phyloP scores from a whole-genome alignment of 1,139 yeast genomes.

The Yamadazyma conglobata region DNA sequence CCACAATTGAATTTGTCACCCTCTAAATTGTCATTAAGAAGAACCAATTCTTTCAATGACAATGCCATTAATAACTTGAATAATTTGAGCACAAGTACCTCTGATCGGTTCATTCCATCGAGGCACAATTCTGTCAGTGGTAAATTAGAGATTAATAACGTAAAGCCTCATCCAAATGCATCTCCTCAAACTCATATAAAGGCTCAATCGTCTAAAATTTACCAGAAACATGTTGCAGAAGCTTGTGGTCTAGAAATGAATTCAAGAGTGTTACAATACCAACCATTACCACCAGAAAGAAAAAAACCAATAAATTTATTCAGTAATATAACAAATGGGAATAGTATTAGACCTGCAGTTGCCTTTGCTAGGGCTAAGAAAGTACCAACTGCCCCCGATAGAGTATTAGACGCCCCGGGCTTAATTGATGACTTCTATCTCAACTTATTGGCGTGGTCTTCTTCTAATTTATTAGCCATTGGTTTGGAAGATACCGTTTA shows the following conservation, averaged over 20 bases:
- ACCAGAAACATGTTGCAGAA: slow-evolving; percentile 85
- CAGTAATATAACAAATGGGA: slow-evolving; percentile 17
- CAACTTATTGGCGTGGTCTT: slow-evolving; percentile 86
- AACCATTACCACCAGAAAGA: slow-evolving; percentile 82
- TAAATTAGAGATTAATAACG: slow-evolving; percentile 28
- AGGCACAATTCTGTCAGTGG: slow-evolving; percentile 42
- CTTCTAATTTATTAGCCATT: slow-evolving; percentile 77
- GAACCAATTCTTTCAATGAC: slow-evolving; percentile 33
- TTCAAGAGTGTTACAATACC: slow-evolving; percentile 80
- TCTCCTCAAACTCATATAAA: slow-evolving; percentile 56
- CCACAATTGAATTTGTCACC: slow-evolving; percentile 15
- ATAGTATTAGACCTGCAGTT: slow-evolving; percentile 39
- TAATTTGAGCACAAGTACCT: slow-evolving; percentile 11
- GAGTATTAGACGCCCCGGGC: slow-evolving; percentile 96
- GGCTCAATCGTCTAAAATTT: slow-evolving; percentile 67
- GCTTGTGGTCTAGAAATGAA: slow-evolving; percentile 90
- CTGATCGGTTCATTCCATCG: slow-evolving; percentile 44
- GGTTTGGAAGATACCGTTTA: slow-evolving; percentile 84
- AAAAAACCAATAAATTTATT: slow-evolving; percentile 53
- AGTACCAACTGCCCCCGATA: slow-evolving; percentile 84
- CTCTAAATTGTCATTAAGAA: slow-evolving; percentile 22
- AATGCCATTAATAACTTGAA: slow-evolving; percentile 8
- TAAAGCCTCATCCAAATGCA: slow-evolving; percentile 43
- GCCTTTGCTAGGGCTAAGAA: slow-evolving; percentile 61
- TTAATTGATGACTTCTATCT: slow-evolving; percentile 89